These are phyloP conservation scores for Candida easanensis DNA, from an alignment of 805 yeast species.

Conservation along the genomic window DNA sequence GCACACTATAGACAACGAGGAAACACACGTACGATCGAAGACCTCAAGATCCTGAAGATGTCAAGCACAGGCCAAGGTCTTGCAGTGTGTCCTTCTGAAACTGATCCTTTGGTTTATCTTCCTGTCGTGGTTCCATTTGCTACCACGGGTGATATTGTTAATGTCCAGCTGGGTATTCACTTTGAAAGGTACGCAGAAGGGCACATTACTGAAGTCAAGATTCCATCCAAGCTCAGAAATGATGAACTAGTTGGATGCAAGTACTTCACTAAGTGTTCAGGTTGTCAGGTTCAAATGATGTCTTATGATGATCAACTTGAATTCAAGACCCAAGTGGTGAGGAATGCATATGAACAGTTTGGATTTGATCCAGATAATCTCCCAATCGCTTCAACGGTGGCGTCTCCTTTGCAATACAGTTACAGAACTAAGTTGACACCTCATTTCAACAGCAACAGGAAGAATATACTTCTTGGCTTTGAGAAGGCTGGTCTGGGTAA, in stretches of 20 bases:
- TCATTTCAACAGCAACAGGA: constrained; percentile 75
- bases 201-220: constrained; percentile 55
- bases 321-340: constrained; percentile 70
- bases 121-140: constrained; percentile 81
- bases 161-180: constrained; percentile 67
- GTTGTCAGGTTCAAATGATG: constrained; percentile 87
- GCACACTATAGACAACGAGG: constrained; percentile 7
- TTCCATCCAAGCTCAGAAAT: constrained; percentile 42
- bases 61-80: constrained; percentile 81
- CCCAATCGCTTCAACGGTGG: constrained; percentile 63
- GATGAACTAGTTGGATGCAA: constrained; percentile 57
- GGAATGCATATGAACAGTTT: constrained; percentile 74
- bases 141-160: constrained; percentile 76
- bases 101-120: constrained; percentile 29
- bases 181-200: constrained; percentile 70
- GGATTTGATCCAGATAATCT: constrained; percentile 46
- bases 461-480: constrained; percentile 66
- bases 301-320: constrained; percentile 67
- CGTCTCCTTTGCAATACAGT: constrained; percentile 69
- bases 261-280: constrained; percentile 87
- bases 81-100: constrained; percentile 61
- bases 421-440: constrained; percentile 95
- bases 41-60: constrained; percentile 39
- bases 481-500: constrained; percentile 53
- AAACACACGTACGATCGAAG: neutral